These are phyloP conservation scores for Entamoeba moshkovskii DNA, from an alignment of 208 protist genomes.

Conservation along the genomic window DNA sequence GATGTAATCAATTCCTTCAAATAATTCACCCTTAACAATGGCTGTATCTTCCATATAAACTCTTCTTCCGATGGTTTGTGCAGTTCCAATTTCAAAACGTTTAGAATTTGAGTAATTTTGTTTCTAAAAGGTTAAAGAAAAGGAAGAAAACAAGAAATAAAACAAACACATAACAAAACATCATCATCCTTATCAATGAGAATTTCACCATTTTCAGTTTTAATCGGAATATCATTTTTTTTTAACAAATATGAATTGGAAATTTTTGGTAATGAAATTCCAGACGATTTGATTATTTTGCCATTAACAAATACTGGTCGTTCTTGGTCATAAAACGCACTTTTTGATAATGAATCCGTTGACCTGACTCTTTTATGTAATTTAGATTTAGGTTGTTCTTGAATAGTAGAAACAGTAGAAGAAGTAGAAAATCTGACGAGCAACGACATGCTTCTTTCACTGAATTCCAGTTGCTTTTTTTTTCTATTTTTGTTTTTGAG, in stretches of 20 bases:
- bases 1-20: not conserved
- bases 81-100: not conserved
- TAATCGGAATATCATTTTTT: not conserved
- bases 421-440: too few species aligned
- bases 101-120: not conserved
- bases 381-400: not conserved
- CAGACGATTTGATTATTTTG: not conserved
- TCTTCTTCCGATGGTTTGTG: not conserved
- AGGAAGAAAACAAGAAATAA: not conserved
- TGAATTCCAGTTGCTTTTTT: too few species aligned
- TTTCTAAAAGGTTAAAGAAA: not conserved
- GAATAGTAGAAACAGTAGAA: too few species aligned
- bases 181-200: not conserved
- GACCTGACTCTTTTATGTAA: not conserved
- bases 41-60: not conserved
- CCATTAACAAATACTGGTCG: not conserved
- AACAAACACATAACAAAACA: not conserved
- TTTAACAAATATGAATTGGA: not conserved
- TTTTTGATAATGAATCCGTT: not conserved
- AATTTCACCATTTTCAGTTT: not conserved
- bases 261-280: not conserved
- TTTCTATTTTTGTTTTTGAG: too few species aligned
- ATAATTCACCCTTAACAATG: not conserved
- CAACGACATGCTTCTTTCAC: too few species aligned
- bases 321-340: not conserved